Evolutionary conservation across 2,329 filamentous ascomycete species (phyloP), one percentile per base, ranked within the genome.

Genomic region (Calonectria pauciramosa): DNA sequence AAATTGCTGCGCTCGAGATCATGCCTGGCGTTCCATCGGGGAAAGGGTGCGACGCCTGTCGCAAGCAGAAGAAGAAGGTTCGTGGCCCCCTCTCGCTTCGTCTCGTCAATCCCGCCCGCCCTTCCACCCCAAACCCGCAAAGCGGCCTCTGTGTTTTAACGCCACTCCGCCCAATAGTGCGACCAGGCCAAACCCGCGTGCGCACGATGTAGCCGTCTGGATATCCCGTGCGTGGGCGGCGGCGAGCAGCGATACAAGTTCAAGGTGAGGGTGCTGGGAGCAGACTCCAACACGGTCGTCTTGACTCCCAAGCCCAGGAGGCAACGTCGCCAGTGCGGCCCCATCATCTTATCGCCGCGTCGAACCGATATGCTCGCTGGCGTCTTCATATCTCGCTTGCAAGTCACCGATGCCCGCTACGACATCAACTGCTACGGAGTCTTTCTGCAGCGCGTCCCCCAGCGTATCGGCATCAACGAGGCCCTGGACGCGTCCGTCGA

Each of bases 31-130:
- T 90, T 23, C 89, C 89, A 28, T 87, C 87, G 11, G 86, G 87
- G 66, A 86, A 86, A 72, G 89, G 87, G 41, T 90, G 89, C 75
- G 87, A 90, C 71, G 87, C 84, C 18, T 90, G 88, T 77, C 86
- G 88, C 41, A 88, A 85, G 75, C 87, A 89, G 75, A 90, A 90
- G 85, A 90, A 90, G 81, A 90, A 90, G 86, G 89, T 88, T 80
- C 18, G 80, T 70, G 16, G 5, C 16, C 8, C 18, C 7, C 38
- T 18, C 34, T 36, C 36, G 9, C 34, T 11, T 13, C 34, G n/a
- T 28, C 16, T 14, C 64, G 52, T 63, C 47, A 47, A 13, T 32
- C 16, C 32, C 49, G 4, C 47, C 20, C 30, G 56, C 28, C 16
- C 9, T 26, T 32, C 32, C 28, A 3, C n/a, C 13, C 13, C 18